Conservation (phyloP, 768 basidiomycete species). For the Gloeopeniophorella convolvens region DNA sequence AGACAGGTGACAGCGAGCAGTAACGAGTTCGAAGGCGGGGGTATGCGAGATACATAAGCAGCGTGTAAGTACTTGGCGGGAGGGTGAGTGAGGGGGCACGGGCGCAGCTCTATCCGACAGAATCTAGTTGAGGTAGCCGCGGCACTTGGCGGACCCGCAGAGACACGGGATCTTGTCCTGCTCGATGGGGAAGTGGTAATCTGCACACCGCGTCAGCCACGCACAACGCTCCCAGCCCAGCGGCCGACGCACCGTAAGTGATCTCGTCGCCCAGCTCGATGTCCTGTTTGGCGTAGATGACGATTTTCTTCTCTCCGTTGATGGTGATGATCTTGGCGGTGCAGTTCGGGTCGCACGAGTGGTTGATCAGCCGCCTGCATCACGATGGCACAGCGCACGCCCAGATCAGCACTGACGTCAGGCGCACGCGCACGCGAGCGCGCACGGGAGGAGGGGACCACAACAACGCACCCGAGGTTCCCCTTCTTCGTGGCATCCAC, state of each 20-base stretch:
- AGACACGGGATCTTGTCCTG: constrained; percentile 95
- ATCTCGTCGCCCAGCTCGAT: constrained; percentile 98
- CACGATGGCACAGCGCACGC: background rate
- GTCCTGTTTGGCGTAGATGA: constrained; percentile 96
- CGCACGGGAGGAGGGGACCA: background rate
- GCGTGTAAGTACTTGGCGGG: constrained; percentile 13
- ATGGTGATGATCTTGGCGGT: constrained; percentile 89
- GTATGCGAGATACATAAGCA: constrained; percentile 24
- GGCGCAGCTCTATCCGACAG: constrained; percentile 13
- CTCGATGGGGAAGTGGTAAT: constrained; percentile 99
- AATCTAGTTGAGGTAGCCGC: constrained; percentile 90
- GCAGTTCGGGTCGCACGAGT: constrained; percentile 94
- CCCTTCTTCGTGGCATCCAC: constrained; percentile 99
- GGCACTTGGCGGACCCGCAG: constrained; percentile 85
- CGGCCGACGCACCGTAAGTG: constrained; percentile 74
- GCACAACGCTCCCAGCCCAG: too few species aligned
- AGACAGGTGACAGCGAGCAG: constrained; percentile 15
- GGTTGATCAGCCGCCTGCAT: constrained; percentile 89
- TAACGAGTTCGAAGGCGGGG: constrained; percentile 20
- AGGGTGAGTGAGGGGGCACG: too few species aligned
- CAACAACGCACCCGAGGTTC: constrained; percentile 81
- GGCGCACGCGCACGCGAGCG: too few species aligned
- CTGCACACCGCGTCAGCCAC: constrained; percentile 33
- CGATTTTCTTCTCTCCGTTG: constrained; percentile 93
- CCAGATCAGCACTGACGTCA: background rate